A percentile compares a stretch with the other conserved stretches of the same genome.
Evolutionary conservation across 2,329 filamentous ascomycete genomes (phyloP).

Genomic region (Pyrenochaeta sp.): DNA sequence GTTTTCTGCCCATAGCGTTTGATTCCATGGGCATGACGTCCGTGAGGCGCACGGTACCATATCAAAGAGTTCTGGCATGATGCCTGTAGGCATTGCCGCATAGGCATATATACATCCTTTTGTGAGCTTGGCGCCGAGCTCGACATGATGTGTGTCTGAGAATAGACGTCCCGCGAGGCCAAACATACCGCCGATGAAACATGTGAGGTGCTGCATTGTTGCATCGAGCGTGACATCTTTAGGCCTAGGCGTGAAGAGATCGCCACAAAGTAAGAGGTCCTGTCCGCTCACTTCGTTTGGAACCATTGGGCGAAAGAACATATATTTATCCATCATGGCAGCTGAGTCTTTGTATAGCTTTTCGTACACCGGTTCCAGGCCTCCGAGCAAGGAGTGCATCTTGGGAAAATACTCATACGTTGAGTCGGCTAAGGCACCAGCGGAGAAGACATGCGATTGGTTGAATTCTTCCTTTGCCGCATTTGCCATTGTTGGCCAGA

Average conservation of each 20-base stretch:
- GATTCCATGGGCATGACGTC: conserved; percentile 61
- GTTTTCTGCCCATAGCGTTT: conserved; percentile 58
- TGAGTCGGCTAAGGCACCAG: conserved; percentile 50
- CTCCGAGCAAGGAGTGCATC: conserved; percentile 47
- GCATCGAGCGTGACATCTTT: conserved; percentile 46
- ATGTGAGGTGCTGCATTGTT: conserved; percentile 66
- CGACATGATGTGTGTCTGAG: conserved; percentile 60
- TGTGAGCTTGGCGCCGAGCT: conserved; percentile 65
- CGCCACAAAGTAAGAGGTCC: conserved; percentile 45
- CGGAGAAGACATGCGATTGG: conserved; percentile 40
- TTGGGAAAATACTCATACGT: conserved; percentile 51
- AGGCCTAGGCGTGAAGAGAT: conserved; percentile 38
- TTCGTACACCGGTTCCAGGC: conserved; percentile 56
- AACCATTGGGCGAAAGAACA: conserved; percentile 58
- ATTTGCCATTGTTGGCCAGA: conserved; percentile 53
- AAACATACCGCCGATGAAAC: conserved; percentile 70
- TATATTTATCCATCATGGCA: conserved; percentile 55
- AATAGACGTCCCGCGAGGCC: conserved; percentile 67
- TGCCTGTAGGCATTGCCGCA: conserved; percentile 61
- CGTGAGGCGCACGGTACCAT: conserved; percentile 58
- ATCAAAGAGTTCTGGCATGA: conserved; percentile 68
- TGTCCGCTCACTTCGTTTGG: conserved; percentile 34
- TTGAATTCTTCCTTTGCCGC: conserved; percentile 39
- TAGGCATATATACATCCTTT: conserved; percentile 71
- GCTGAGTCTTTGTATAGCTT: conserved; percentile 65